Percentiles rank a stretch among this genome's conserved stretches.
Evolutionary conservation across 495 filamentous ascomycete species (phyloP).

Genomic region (Xylaria bambusicola): DNA sequence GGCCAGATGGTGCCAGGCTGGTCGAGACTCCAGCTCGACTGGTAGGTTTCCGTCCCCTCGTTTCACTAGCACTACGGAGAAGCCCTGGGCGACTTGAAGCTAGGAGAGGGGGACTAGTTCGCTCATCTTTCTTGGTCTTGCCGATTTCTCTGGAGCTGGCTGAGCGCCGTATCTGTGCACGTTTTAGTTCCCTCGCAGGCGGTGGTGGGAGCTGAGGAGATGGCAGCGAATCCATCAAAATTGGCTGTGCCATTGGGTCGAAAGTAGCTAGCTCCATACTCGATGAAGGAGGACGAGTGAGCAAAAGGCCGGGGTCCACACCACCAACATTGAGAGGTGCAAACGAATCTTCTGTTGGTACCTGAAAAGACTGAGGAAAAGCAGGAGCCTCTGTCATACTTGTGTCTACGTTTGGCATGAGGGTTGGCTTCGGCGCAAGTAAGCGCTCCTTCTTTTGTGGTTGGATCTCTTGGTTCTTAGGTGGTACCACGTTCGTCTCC

Average conservation of each 20-base stretch:
- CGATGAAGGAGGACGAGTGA: slow-evolving; percentile 49
- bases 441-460: slow-evolving; percentile 32
- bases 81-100: slow-evolving; percentile 53
- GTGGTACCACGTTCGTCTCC: slow-evolving; percentile 34
- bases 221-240: slow-evolving; percentile 28
- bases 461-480: slow-evolving; percentile 33
- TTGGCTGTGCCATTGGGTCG: slow-evolving; percentile 35
- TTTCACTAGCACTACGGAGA: slow-evolving; percentile 63
- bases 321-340: slow-evolving; percentile 39
- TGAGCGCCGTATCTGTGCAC: slow-evolving; percentile 42
- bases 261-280: slow-evolving; percentile 42
- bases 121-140: slow-evolving; percentile 39
- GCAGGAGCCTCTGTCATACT: slow-evolving; percentile 39
- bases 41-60: slow-evolving; percentile 38
- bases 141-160: slow-evolving; percentile 43
- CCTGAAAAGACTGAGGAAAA: slow-evolving; percentile 41
- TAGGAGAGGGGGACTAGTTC: slow-evolving; percentile 56
- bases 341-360: slow-evolving; percentile 45
- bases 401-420: slow-evolving; percentile 37
- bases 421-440: slow-evolving; percentile 42
- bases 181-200: slow-evolving; percentile 29
- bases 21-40: slow-evolving; percentile 35
- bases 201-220: slow-evolving; percentile 28
- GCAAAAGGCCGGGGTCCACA: slow-evolving; percentile 49
- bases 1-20: slow-evolving; percentile 37